phyloP scores from a whole-genome alignment of 345 rosid species.

The Ceriops decandra region DNA sequence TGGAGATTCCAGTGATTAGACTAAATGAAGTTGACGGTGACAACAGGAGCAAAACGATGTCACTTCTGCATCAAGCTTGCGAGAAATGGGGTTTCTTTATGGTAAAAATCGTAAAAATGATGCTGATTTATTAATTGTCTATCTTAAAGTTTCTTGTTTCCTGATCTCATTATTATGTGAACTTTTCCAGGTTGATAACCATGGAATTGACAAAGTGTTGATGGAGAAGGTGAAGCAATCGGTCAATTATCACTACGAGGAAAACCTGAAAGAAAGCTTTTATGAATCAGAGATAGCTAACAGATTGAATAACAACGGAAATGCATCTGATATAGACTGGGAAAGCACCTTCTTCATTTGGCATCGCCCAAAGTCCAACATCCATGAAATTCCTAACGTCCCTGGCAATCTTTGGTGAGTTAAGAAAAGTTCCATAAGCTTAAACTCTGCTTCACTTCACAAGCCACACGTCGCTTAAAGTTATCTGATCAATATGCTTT shows the following conservation, averaged over 20 bases:
- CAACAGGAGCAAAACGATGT: slow-evolving; percentile 57
- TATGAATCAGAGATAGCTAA: slow-evolving; percentile 65
- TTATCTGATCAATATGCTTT: slow-evolving; percentile 2
- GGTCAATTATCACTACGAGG: slow-evolving; percentile 66
- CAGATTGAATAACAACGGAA: slow-evolving; percentile 36
- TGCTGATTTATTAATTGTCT: neutral
- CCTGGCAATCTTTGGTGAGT: slow-evolving; percentile 63
- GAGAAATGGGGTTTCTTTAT: slow-evolving; percentile 84
- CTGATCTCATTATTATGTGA: neutral
- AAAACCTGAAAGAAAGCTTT: slow-evolving; percentile 53
- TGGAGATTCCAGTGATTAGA: slow-evolving; percentile 69
- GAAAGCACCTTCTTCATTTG: slow-evolving; percentile 78
- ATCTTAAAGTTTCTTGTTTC: neutral
- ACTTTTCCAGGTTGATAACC: slow-evolving; percentile 68
- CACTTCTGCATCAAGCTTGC: slow-evolving; percentile 71
- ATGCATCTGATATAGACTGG: slow-evolving; percentile 60
- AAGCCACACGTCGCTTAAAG: neutral
- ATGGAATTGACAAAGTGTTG: slow-evolving; percentile 57
- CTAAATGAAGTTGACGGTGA: slow-evolving; percentile 61
- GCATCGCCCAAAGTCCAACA: slow-evolving; percentile 66
- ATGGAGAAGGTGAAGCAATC: slow-evolving; percentile 76
- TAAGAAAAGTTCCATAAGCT: neutral
- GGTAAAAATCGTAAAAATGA: slow-evolving; percentile 32
- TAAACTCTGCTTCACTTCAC: neutral
- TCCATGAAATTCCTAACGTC: slow-evolving; percentile 46